Evolutionary conservation across 176 grass and related monocot species (phyloP).

Genomic region (maize (Zea mays)): DNA sequence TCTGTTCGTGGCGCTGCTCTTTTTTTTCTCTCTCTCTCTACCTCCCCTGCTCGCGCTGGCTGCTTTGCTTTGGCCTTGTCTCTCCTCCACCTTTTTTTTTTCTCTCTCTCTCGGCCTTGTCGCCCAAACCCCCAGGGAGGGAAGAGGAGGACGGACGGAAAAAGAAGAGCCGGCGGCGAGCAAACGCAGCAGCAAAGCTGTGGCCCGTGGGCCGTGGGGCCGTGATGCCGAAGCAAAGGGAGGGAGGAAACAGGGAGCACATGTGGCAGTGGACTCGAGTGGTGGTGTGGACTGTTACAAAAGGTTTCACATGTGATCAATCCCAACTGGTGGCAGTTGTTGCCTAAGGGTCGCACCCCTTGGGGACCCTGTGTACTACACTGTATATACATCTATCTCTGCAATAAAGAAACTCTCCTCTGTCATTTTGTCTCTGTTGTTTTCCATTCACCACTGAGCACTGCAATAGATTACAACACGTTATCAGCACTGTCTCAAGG

Average conservation of each 20-base stretch:
- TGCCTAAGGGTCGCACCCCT: no score
- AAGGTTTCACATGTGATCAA: no score
- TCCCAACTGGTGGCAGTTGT: no score
- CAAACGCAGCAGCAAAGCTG: constrained; percentile 23
- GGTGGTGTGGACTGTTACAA: constrained; percentile 19
- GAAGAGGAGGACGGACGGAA: background rate
- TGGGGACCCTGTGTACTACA: no score
- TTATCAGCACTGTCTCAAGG: no score
- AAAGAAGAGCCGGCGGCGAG: background rate
- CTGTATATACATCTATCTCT: no score
- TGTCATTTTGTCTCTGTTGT: no score
- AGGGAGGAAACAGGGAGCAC: constrained; percentile 1
- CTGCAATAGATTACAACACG: no score
- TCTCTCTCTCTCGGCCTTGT: constrained; percentile 32
- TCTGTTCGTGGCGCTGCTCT: constrained; percentile 29
- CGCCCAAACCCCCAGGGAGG: constrained; percentile 29
- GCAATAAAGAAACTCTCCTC: no score
- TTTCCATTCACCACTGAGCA: no score
- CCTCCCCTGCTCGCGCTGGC: constrained; percentile 2
- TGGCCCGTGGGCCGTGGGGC: no score
- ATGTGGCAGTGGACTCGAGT: constrained; percentile 22
- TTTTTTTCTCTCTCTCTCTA: background rate
- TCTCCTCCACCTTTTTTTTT: constrained; percentile 9
- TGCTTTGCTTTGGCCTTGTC: constrained; percentile 17
- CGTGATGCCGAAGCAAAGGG: background rate